Percentiles rank a stretch among this genome's conserved stretches.
Conservation (phyloP, 495 filamentous ascomycete genomes). For the Rhypophila decipiens region DNA sequence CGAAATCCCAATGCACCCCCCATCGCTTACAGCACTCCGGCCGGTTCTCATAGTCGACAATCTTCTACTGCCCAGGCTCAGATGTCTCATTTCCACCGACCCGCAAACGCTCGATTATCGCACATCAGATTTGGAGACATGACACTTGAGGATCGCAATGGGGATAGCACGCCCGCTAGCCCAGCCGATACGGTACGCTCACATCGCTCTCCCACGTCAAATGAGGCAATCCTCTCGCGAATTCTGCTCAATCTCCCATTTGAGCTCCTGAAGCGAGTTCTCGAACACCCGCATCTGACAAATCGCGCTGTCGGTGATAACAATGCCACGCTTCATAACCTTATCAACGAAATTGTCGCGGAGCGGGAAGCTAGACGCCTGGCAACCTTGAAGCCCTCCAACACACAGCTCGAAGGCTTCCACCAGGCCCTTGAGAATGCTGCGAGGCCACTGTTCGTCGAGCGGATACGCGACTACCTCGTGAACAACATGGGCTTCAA, state of each 20-base stretch:
- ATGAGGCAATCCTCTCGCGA: conserved; percentile 46
- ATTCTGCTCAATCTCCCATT: conserved; percentile 61
- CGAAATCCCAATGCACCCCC: conserved; percentile 13
- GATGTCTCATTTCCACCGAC: conserved; percentile 15
- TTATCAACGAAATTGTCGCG: conserved; percentile 48
- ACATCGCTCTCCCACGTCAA: conserved; percentile 5
- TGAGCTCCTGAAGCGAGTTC: conserved; percentile 46
- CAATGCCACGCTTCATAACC: conserved; percentile 32
- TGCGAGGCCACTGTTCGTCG: conserved; percentile 11
- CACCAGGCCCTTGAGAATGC: conserved; percentile 16
- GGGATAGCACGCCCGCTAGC: conserved; percentile 3
- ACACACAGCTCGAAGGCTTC: conserved; percentile 12
- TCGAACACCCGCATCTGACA: conserved; percentile 45
- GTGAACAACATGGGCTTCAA: conserved; percentile 35
- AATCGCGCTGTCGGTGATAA: conserved; percentile 37
- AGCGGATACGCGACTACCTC: conserved; percentile 16
- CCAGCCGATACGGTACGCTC: neutral
- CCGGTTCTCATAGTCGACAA: conserved; percentile 15
- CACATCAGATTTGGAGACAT: conserved; percentile 63
- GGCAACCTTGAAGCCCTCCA: conserved; percentile 27
- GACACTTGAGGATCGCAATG: conserved; percentile 35
- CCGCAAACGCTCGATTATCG: conserved; percentile 46
- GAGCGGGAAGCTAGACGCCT: conserved; percentile 52
- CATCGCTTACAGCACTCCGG: conserved; percentile 30
- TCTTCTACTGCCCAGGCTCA: conserved; percentile 11